Evolutionary conservation across 139 green algal species (phyloP).

Genomic region (Closterium sp.): DNA sequence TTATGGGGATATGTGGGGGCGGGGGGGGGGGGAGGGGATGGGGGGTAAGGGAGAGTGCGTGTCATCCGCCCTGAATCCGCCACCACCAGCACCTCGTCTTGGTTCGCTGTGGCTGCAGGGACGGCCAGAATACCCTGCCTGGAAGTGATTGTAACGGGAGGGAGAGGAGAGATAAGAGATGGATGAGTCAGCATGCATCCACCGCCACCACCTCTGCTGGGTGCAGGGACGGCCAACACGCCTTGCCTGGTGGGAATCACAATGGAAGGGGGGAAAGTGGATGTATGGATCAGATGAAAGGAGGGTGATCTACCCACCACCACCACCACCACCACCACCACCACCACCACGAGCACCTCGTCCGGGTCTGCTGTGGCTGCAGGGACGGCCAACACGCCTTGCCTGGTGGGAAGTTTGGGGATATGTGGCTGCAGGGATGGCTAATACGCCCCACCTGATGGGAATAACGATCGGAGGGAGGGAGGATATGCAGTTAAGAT

Average conservation of each 20-base stretch:
- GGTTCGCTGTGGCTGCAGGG: neutral
- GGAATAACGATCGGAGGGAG: no score
- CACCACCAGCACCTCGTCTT: conserved; percentile 71
- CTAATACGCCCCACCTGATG: conserved; percentile 13
- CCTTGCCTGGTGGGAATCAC: no score
- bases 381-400: conserved; percentile 8
- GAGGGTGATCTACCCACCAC: no score
- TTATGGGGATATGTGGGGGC: no score
- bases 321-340: neutral
- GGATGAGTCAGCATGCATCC: neutral
- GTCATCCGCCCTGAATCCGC: conserved; percentile 66
- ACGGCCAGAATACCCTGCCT: conserved; percentile 14
- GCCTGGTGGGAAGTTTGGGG: no score
- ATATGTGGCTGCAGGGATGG: neutral
- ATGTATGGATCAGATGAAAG: no score
- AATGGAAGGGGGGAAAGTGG: no score
- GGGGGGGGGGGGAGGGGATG: no score
- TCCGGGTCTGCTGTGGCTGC: conserved; percentile 49
- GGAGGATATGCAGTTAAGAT: no score
- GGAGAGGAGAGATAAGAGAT: neutral
- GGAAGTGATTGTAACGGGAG: neutral
- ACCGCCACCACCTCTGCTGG: neutral
- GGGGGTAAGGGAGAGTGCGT: no score
- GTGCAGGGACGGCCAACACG: no score
- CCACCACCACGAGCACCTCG: conserved; percentile 55